Base-by-base conservation (phyloP, 148 eudicot genomes). In the Tetragonia tetragonoides region DNA sequence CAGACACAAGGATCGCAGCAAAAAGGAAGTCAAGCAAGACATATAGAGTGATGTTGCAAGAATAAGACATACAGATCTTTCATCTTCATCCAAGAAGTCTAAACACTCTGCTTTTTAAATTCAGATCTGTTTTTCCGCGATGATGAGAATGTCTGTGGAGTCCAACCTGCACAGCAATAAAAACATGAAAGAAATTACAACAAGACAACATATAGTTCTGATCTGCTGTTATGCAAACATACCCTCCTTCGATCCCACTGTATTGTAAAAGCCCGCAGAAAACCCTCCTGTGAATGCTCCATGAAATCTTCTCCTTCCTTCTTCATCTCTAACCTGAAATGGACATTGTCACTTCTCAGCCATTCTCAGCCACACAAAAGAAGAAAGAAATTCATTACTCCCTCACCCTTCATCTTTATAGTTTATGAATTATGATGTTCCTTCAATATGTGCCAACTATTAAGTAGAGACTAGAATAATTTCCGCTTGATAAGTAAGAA, bases 161-260 rank as follows among this genome's bases (percentile, higher is more conserved):
- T 77, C 99, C 99, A 95, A 54, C 98, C 97, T 94, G 87, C 75
- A 81, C 10, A 69, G 51, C 46, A 60, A 37, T 74, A 66, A 61
- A 68, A 49, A 54, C 54, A 47, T 70, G n/a, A 78, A 65, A 21
- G 23, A 61, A 42, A 63, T 0, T 54, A 54, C 44, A 75, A 40
- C 44, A 66, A 41, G 24, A 16, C 46, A 44, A 67, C 56, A 67
- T 79, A 72, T 34, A 60, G 34, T 38, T 40, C 28, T 42, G 60
- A 54, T 64, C 37, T 6, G 53, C 56, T 7, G 70, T 77, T 8
- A 66, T 83, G 54, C 47, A 24, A 66, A 10, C 78, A 34, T 83
- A 95, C 99, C 99, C 76, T 95, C 97, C 88, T 93, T 91, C 53
- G 97, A 91, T 62, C 99, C 97, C 83, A 90, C 99, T 11, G 97